These are phyloP conservation scores for Xenoacremonium recifei DNA, from an alignment of 2,329 filamentous ascomycete species.

Conservation along the genomic window DNA sequence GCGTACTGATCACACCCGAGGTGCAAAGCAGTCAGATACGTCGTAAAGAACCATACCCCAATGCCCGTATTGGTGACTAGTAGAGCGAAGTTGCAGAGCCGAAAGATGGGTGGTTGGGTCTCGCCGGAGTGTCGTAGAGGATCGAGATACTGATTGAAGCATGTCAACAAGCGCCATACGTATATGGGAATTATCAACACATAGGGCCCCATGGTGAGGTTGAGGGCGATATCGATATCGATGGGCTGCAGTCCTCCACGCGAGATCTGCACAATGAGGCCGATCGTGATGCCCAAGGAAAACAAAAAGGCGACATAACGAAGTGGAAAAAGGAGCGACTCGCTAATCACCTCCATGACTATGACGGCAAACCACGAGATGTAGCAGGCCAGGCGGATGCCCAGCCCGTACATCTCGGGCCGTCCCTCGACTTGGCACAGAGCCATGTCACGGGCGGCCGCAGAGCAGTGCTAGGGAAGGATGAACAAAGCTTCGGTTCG, in stretches of 20 bases:
- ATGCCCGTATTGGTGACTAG: constrained; percentile 27
- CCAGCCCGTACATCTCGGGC: constrained; percentile 34
- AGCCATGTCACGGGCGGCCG: background rate
- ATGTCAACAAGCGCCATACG: constrained; percentile 30
- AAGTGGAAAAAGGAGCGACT: constrained; percentile 25
- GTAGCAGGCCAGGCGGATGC: constrained; percentile 34
- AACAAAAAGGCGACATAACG: constrained; percentile 32
- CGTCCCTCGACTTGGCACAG: constrained; percentile 26
- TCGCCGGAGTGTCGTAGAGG: constrained; percentile 29
- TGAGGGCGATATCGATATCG: constrained; percentile 31
- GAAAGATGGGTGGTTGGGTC: constrained; percentile 22
- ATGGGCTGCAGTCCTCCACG: constrained; percentile 21
- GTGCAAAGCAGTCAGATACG: constrained; percentile 20
- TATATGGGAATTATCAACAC: constrained; percentile 33
- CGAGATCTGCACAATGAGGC: constrained; percentile 27
- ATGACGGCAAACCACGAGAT: constrained; percentile 35
- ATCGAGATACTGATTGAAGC: constrained; percentile 30
- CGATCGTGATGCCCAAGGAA: constrained; percentile 25
- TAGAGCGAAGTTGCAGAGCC: constrained; percentile 22
- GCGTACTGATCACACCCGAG: constrained; percentile 27
- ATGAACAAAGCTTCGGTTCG: background rate
- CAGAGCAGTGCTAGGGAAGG: background rate
- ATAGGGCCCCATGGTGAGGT: constrained; percentile 30
- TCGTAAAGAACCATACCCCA: constrained; percentile 32
- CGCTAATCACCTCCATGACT: constrained; percentile 30